phyloP scores from a whole-genome alignment of 73 alveolate species.

The Paramecium biaurelia region DNA sequence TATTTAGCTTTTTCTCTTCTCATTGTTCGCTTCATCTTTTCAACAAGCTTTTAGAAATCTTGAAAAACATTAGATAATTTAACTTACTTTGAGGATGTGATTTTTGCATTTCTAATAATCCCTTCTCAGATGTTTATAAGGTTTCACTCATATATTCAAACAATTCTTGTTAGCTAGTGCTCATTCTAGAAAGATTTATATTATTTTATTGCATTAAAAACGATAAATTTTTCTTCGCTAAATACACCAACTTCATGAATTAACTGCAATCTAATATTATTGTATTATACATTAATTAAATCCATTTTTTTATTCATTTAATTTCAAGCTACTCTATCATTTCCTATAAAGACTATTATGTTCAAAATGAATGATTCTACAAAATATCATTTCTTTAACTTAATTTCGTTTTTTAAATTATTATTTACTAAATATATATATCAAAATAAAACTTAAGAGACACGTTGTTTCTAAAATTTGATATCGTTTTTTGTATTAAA shows the following conservation, averaged over 20 bases:
- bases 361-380: background rate
- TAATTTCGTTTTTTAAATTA: background rate
- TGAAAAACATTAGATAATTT: background rate
- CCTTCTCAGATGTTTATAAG: background rate
- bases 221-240: constrained; percentile 2
- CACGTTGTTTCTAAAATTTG: background rate
- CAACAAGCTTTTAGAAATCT: constrained; percentile 17
- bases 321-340: background rate
- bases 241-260: background rate
- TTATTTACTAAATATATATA: background rate
- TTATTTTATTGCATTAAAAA: constrained; percentile 1
- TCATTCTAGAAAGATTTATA: background rate
- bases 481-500: background rate
- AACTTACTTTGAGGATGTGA: background rate
- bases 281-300: background rate
- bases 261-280: constrained; percentile 11
- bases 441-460: background rate
- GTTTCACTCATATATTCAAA: constrained; percentile 31
- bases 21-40: constrained; percentile 3
- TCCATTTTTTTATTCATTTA: background rate
- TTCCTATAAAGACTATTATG: background rate
- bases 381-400: background rate
- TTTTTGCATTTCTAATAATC: background rate
- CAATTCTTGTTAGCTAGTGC: constrained; percentile 8
- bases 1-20: constrained; percentile 37